Conservation (phyloP, 176 grass and related monocot species). For the Ensete ventricosum region DNA sequence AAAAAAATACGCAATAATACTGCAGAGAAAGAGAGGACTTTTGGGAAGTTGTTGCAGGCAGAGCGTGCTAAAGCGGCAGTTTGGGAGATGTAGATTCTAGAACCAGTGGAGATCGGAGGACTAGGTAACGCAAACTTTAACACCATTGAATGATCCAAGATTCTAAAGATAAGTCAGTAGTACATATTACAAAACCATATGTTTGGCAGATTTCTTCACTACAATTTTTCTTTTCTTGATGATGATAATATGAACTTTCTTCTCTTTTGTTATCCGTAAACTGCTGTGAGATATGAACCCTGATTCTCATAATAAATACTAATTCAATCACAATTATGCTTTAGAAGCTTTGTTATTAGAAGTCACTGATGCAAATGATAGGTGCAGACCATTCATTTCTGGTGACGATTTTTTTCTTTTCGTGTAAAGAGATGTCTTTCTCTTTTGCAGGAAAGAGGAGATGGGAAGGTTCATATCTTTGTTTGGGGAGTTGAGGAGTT, state of each 20-base stretch:
- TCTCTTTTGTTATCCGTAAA: too few species aligned
- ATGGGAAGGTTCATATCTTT: slow-evolving; percentile 45
- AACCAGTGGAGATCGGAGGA: slow-evolving; percentile 36
- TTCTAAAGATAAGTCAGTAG: too few species aligned
- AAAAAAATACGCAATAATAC: slow-evolving; percentile 37
- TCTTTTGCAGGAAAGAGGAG: slow-evolving; percentile 43
- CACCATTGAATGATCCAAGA: too few species aligned
- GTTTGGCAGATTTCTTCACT: too few species aligned
- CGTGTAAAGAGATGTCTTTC: background rate
- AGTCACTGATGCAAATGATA: too few species aligned
- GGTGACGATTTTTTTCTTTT: background rate
- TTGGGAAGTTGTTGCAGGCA: slow-evolving; percentile 48
- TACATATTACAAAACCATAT: too few species aligned
- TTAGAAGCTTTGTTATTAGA: too few species aligned
- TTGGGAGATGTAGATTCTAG: slow-evolving; percentile 42
- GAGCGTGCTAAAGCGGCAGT: slow-evolving; percentile 45
- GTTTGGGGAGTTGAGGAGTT: slow-evolving; percentile 53
- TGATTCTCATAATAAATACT: too few species aligned
- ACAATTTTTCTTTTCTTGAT: too few species aligned
- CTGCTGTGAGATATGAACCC: too few species aligned
- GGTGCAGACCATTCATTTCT: background rate
- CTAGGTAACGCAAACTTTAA: slow-evolving; percentile 27
- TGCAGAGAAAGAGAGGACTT: slow-evolving; percentile 54
- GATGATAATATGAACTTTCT: too few species aligned
- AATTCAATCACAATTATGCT: too few species aligned